Percentiles rank a stretch among this genome's conserved stretches.
These are phyloP conservation scores for Vigna radiata DNA, from an alignment of 306 rosid species.

Conservation along the genomic window DNA sequence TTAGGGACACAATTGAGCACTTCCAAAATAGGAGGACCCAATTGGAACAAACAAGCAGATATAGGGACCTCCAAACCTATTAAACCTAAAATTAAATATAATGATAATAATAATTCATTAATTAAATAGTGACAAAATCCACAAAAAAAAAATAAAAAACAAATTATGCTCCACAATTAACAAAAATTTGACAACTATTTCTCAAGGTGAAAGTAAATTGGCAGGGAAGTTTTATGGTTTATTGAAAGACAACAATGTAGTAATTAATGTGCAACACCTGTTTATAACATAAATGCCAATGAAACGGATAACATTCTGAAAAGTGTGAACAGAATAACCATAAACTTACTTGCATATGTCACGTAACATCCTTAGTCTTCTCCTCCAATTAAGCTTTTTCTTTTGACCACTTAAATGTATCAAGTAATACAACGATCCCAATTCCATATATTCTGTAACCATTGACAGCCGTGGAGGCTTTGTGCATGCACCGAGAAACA, in stretches of 20 bases:
- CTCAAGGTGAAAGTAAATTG: conserved; percentile 11
- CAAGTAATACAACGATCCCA: conserved; percentile 92
- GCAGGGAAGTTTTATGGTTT: conserved; percentile 19
- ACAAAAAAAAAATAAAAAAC: neutral
- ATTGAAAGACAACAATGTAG: conserved; percentile 19
- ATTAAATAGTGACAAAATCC: neutral
- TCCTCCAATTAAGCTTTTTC: conserved; percentile 92
- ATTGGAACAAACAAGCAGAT: too few species aligned
- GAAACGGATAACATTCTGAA: conserved; percentile 27
- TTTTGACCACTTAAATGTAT: conserved; percentile 94
- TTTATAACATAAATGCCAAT: conserved; percentile 30
- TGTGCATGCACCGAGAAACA: conserved; percentile 99
- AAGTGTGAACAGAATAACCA: conserved; percentile 25
- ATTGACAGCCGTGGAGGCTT: conserved; percentile 97
- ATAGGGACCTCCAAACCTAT: too few species aligned
- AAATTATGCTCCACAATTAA: neutral
- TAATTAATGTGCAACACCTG: conserved; percentile 15
- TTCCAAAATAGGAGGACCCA: too few species aligned
- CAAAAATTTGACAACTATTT: neutral
- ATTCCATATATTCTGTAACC: conserved; percentile 98
- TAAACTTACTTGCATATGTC: conserved; percentile 87
- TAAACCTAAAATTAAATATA: neutral
- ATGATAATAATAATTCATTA: neutral
- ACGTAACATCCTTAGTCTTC: conserved; percentile 85
- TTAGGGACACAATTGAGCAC: too few species aligned